Base-by-base conservation (phyloP, 768 basidiomycete species). In the Strobilomyces confusus region DNA sequence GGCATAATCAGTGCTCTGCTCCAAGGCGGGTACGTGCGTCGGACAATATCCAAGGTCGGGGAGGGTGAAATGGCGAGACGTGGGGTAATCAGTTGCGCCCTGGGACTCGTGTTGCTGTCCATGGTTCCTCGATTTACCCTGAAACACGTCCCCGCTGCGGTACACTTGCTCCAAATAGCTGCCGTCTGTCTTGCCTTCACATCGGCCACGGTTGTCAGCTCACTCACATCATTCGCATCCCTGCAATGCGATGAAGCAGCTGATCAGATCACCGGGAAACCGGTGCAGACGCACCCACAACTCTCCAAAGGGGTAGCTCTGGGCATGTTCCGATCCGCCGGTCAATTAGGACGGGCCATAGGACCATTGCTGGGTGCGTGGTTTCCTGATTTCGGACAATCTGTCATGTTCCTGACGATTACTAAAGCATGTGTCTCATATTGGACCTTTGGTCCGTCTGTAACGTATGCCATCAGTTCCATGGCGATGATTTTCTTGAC, bases 11-110 rank as follows among this genome's bases (percentile, higher is more conserved):
- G 91, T 56, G 91, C 94, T 2, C 69, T 93, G 0, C 76, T 98
- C 0, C 95, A 98, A 75, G 95, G 95, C 26, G 92, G 93, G 54
- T 97, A 98, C 71, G 93, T 95, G 41, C 89, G 95, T 11, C 84
- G 91, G 11, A 78, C 83, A 1, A 84, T 85, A 36, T 75, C 86
- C 19, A 86, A 81, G 59, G 74, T 85, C 22, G 89, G 92, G 20
- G 92, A 95, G 64, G 83, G 86, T 55, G 77, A 75, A 34, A 89
- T 99, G 81, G 92, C 95, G 3, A 80, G 83, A 19, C 80, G 84
- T 20, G 95, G 97, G 4, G 82, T 92, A 1, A 72, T 77, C 26
- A 80, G 82, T 57, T 97, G 94, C 66, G 78, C 83, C 20, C 22
- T 82, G 15, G 88, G 81, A 11, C 83, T 98, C 46, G 64, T 76